Percentiles rank a stretch among this genome's conserved stretches.
Evolutionary conservation across 2,329 filamentous ascomycete species (phyloP).

Genomic region (Didymella segeticola): DNA sequence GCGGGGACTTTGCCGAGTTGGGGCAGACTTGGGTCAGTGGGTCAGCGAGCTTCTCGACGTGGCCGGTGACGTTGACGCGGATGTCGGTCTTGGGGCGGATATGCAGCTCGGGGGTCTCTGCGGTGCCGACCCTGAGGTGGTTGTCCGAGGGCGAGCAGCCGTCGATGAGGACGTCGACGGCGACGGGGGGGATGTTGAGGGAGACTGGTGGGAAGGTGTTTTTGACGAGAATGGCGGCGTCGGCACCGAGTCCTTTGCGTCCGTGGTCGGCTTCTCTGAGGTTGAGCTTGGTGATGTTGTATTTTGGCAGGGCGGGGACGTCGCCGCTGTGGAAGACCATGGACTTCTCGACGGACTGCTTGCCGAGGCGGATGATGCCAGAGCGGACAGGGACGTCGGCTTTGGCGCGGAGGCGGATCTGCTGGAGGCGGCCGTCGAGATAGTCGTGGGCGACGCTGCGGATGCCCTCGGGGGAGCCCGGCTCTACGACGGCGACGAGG

Average conservation of each 20-base stretch:
- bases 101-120: slow-evolving; percentile 69
- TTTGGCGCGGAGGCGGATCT: slow-evolving; percentile 74
- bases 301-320: slow-evolving; percentile 78
- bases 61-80: slow-evolving; percentile 71
- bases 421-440: slow-evolving; percentile 77
- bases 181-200: slow-evolving; percentile 77
- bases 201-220: slow-evolving; percentile 84
- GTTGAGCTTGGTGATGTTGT: slow-evolving; percentile 81
- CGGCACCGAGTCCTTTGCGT: slow-evolving; percentile 74
- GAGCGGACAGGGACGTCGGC: slow-evolving; percentile 77
- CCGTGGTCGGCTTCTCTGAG: slow-evolving; percentile 73
- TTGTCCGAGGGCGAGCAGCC: slow-evolving; percentile 76
- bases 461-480: slow-evolving; percentile 79
- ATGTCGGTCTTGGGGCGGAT: slow-evolving; percentile 74
- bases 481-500: slow-evolving; percentile 76
- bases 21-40: slow-evolving; percentile 77
- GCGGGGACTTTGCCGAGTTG: slow-evolving; percentile 76
- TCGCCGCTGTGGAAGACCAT: slow-evolving; percentile 78
- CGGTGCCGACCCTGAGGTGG: slow-evolving; percentile 80
- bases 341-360: slow-evolving; percentile 75
- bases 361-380: slow-evolving; percentile 79
- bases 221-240: slow-evolving; percentile 73
- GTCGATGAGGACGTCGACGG: slow-evolving; percentile 83
- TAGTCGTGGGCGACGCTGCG: slow-evolving; percentile 85
- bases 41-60: slow-evolving; percentile 76